Percentiles rank a stretch among this genome's conserved stretches.
Conservation (phyloP, 2,329 filamentous ascomycete species). For the Sclerotinia subarctica region DNA sequence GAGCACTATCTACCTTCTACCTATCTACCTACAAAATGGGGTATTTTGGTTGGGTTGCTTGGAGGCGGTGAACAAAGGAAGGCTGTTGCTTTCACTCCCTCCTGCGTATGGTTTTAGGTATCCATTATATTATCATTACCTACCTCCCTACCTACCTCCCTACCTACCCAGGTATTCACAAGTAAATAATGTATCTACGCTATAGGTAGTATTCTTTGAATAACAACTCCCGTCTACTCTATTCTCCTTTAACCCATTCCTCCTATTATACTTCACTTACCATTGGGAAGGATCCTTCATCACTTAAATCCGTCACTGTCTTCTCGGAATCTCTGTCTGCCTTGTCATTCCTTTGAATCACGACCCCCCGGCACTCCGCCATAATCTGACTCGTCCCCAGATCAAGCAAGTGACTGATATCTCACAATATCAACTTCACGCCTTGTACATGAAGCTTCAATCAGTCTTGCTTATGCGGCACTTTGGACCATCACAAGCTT, state of each 20-base stretch:
- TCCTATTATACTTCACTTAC: not conserved
- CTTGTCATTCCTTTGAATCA: slow-evolving; percentile 13
- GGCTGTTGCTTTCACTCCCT: not conserved
- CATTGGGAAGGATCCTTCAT: not conserved
- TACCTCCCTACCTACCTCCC: too few relatives aligned
- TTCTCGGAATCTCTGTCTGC: not conserved
- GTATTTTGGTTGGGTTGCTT: not conserved
- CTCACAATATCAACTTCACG: slow-evolving; percentile 13
- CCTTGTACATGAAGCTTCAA: not conserved
- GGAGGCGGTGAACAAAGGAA: slow-evolving; percentile 8
- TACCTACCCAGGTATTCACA: too few relatives aligned
- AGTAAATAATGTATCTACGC: not conserved
- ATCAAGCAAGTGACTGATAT: slow-evolving; percentile 19
- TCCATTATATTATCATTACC: too few relatives aligned
- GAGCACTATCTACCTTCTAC: not conserved
- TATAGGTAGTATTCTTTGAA: not conserved
- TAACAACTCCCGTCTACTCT: not conserved
- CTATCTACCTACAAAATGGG: too few relatives aligned
- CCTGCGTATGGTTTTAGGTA: too few relatives aligned
- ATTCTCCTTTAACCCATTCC: not conserved
- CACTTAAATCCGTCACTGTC: not conserved
- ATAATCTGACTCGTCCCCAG: slow-evolving; percentile 9
- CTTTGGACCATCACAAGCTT: slow-evolving; percentile 1
- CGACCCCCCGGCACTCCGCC: slow-evolving; percentile 1
- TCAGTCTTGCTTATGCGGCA: not conserved